phyloP scores from a whole-genome alignment of 108 stramenopile genomes.

The Conticribra weissflogii region DNA sequence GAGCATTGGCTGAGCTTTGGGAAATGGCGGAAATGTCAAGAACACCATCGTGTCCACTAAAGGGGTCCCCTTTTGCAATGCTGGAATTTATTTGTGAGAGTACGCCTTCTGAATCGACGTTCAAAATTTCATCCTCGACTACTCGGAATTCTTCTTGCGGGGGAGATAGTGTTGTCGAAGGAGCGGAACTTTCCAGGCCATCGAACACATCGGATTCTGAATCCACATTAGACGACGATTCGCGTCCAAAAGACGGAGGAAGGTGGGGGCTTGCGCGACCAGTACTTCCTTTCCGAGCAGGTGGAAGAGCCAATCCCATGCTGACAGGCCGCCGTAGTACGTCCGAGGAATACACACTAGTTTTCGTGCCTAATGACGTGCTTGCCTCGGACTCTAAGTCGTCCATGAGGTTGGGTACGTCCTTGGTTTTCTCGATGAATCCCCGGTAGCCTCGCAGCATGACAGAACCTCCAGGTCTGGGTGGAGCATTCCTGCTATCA shows the following conservation, averaged over 20 bases:
- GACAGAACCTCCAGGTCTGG: slow-evolving; percentile 26
- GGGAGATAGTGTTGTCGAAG: slow-evolving; percentile 44
- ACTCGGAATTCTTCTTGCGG: slow-evolving; percentile 6
- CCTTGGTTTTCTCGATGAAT: slow-evolving; percentile 75
- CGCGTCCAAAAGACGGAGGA: slow-evolving; percentile 9
- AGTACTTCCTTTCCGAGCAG: slow-evolving; percentile 10
- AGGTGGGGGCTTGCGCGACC: background rate
- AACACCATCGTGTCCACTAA: background rate
- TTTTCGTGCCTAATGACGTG: slow-evolving; percentile 53
- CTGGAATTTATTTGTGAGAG: too few species aligned
- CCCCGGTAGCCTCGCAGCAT: slow-evolving; percentile 59
- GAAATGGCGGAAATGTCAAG: slow-evolving; percentile 43
- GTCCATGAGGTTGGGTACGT: slow-evolving; percentile 87
- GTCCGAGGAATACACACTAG: slow-evolving; percentile 17
- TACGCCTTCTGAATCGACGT: slow-evolving; percentile 8
- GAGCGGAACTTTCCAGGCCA: slow-evolving; percentile 48
- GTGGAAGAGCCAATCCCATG: slow-evolving; percentile 22
- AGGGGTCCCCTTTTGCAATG: too few species aligned
- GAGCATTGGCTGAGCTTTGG: slow-evolving; percentile 12
- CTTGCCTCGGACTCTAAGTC: slow-evolving; percentile 66
- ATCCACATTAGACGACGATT: slow-evolving; percentile 40
- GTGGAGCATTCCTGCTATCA: slow-evolving; percentile 40
- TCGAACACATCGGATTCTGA: slow-evolving; percentile 73
- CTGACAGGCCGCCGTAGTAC: slow-evolving; percentile 1
- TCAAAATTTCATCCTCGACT: slow-evolving; percentile 10